Base-by-base conservation (phyloP, 176 grass and related monocot species). In the Aegilops sharonensis region DNA sequence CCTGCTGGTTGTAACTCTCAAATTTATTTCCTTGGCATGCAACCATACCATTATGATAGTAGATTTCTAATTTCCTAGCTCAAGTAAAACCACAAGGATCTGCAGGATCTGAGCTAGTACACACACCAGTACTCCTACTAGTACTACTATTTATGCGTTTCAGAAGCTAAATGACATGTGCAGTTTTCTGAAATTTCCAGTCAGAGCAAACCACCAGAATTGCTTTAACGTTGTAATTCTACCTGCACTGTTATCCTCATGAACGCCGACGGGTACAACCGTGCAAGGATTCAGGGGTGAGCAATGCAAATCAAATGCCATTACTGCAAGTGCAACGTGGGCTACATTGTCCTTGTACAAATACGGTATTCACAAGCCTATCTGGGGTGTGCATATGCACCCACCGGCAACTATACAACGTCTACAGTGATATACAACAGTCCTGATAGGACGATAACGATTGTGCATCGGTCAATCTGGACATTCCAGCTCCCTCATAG, bases 131-230 rank as follows among this genome's bases (percentile, higher is more conserved):
- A 77, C 68, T 62, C 62, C 27, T 64, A 18, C 15, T 5, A 5
- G 11, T 40, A 31, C 30, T 9, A 47, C 47, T 14, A 48, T 48
- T 48, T 48, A 43, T 87, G 40, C 64, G 64, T 71, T 27, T 78
- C 63, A 72, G 74, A 84, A 87, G 27, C 78, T 57, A 73, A 77
- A 34, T 70, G 48, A 43, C 12, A 83, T 48, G 30, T 54, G 69
- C 78, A 82, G 54, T 72, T 71, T 78, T 85, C 82, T 78, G 86
- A 88, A 79, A 75, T 34, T 27, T 66, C 62, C 78, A 66, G 71
- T 35, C 79, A 66, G 52, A 81, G 42, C 39, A 79, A 65, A 29
- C 54, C 25, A 79, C 32, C 11, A 77, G 50, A 63, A 4, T 77
- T 77, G 78, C 77, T 80, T 54, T 54, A 31, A 84, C 34, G 77